Evolutionary conservation across 2,329 filamentous ascomycete genomes (phyloP).

Genomic region (Colletotrichum theobromicola): DNA sequence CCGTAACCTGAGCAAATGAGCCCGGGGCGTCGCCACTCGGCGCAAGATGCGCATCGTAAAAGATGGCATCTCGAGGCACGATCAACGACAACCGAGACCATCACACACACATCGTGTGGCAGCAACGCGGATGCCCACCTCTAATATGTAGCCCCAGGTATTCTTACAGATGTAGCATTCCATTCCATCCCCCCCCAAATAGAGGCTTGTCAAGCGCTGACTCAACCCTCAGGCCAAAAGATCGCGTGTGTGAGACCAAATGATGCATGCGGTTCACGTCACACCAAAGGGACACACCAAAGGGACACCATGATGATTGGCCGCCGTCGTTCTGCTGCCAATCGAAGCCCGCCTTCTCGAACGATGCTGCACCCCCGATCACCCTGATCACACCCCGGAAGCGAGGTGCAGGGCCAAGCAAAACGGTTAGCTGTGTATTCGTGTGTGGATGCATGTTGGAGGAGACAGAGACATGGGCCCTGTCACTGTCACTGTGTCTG

Average conservation of each 20-base stretch:
- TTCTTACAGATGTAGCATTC: background rate
- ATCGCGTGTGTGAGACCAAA: background rate
- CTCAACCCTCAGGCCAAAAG: background rate
- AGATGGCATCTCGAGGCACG: background rate
- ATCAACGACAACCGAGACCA: background rate
- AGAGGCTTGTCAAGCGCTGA: background rate
- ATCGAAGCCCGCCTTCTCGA: background rate
- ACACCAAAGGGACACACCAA: background rate
- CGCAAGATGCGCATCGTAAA: background rate
- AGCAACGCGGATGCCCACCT: background rate
- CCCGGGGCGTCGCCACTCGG: background rate
- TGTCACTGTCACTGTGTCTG: background rate
- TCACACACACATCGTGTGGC: background rate
- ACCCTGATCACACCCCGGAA: background rate
- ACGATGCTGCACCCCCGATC: background rate
- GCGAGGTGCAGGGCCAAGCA: background rate
- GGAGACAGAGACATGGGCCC: background rate
- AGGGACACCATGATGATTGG: background rate
- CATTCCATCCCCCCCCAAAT: background rate
- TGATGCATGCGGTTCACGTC: background rate
- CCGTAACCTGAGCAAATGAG: background rate
- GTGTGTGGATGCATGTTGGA: background rate
- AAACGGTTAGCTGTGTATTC: background rate
- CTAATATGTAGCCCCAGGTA: background rate
- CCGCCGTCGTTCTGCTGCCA: background rate